A percentile compares a stretch with the other conserved stretches of the same genome.
Evolutionary conservation across 495 filamentous ascomycete species (phyloP).

Genomic region (Cudoniella acicularis): DNA sequence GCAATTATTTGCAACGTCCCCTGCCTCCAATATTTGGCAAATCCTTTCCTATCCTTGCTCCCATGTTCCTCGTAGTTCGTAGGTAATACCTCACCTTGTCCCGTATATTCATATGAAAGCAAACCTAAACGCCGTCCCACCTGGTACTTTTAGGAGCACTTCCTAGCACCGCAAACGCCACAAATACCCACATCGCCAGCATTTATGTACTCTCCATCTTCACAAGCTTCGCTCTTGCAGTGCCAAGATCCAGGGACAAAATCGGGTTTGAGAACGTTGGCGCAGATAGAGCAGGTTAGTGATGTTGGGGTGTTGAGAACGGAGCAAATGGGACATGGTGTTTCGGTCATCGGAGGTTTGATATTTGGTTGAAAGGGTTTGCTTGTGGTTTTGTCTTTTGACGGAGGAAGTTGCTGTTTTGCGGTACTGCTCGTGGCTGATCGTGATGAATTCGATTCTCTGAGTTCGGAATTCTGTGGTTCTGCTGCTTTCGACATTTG

Average conservation of each 20-base stretch:
- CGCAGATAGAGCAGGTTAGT: conserved; percentile 59
- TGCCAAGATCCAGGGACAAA: conserved; percentile 53
- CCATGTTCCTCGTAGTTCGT: too few species aligned
- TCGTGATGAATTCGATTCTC: too few species aligned
- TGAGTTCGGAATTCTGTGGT: too few species aligned
- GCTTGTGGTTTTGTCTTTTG: conserved; percentile 1
- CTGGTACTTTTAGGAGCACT: too few species aligned
- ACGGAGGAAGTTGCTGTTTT: background rate
- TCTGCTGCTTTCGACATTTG: conserved; percentile 2
- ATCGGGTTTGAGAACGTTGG: conserved; percentile 56
- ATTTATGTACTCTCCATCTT: conserved; percentile 55
- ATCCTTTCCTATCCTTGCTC: too few species aligned
- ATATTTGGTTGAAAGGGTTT: background rate
- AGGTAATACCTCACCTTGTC: too few species aligned
- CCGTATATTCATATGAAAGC: too few species aligned
- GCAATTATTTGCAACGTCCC: too few species aligned
- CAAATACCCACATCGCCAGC: conserved; percentile 61
- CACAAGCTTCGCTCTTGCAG: conserved; percentile 52
- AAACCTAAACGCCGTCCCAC: too few species aligned
- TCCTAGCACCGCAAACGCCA: conserved; percentile 57
- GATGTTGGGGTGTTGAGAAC: conserved; percentile 47
- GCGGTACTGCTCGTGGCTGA: background rate
- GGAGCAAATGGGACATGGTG: conserved; percentile 58
- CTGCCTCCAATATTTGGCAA: too few species aligned
- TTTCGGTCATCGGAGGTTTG: background rate